Evolutionary conservation across 2,329 filamentous ascomycete species (phyloP).

Genomic region (Alternaria hordeiaustralica): DNA sequence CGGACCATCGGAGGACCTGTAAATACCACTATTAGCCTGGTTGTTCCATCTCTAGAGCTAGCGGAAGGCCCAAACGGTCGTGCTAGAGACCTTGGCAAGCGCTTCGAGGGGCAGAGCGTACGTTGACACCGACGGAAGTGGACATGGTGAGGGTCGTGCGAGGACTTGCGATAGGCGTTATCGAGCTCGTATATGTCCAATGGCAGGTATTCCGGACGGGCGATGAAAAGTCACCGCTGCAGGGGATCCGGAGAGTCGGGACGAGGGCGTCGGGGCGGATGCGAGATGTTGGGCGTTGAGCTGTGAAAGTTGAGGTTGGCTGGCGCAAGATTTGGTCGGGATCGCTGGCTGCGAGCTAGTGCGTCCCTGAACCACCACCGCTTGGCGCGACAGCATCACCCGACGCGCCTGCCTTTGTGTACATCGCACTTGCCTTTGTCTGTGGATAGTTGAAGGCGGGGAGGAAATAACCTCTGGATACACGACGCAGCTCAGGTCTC

Average conservation of each 20-base stretch:
- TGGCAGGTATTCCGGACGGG: conserved; percentile 31
- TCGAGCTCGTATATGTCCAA: conserved; percentile 35
- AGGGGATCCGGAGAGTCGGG: conserved; percentile 20
- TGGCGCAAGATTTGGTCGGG: conserved; percentile 35
- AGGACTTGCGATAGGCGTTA: conserved; percentile 26
- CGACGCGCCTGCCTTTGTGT: conserved; percentile 2
- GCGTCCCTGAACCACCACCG: conserved; percentile 23
- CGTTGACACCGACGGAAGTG: conserved; percentile 60
- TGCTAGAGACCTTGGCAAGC: neutral
- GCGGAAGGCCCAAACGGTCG: neutral
- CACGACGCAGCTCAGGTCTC: neutral
- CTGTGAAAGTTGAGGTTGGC: conserved; percentile 38
- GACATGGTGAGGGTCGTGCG: conserved; percentile 46
- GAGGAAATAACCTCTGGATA: neutral
- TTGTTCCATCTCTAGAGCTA: conserved; percentile 11
- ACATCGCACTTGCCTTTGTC: neutral
- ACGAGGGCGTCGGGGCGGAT: conserved; percentile 29
- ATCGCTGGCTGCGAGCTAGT: conserved; percentile 23
- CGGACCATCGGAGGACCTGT: conserved; percentile 96
- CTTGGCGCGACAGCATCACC: conserved; percentile 34
- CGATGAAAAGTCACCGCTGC: conserved; percentile 27
- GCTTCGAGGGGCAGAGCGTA: conserved; percentile 45
- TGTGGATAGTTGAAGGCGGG: neutral
- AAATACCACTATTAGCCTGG: conserved; percentile 31
- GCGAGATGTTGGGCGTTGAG: conserved; percentile 30